Percentiles rank a stretch among this genome's conserved stretches.
Conservation (phyloP, 257 asterid species). For the Rhazya stricta region DNA sequence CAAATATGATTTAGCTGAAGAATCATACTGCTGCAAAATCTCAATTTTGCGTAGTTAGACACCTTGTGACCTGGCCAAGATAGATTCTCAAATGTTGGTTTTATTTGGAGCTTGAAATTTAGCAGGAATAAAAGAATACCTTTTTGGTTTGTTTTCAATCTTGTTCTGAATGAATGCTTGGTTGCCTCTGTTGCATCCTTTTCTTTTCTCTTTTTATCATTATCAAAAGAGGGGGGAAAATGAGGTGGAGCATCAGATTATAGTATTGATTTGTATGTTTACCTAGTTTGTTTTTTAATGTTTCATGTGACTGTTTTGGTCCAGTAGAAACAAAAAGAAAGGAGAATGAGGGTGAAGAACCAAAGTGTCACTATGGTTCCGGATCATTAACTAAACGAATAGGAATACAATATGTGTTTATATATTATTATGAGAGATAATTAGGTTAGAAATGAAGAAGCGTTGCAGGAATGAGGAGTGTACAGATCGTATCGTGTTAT, state of each 20-base stretch:
- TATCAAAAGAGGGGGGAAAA: not conserved
- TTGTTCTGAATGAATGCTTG: not conserved
- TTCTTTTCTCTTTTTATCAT: not conserved
- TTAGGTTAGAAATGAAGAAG: too few relatives aligned
- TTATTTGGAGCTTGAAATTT: not conserved
- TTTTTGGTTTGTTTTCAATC: not conserved
- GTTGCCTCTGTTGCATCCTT: not conserved
- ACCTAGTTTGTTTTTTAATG: not conserved
- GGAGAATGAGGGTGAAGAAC: not conserved
- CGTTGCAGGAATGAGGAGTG: too few relatives aligned
- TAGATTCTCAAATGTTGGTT: not conserved
- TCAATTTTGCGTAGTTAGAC: not conserved
- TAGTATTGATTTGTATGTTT: not conserved
- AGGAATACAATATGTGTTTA: too few relatives aligned
- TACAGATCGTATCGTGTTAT: too few relatives aligned
- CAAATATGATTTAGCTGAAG: slow-evolving; percentile 2
- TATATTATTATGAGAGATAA: too few relatives aligned
- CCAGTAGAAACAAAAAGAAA: not conserved
- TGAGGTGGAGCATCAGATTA: not conserved
- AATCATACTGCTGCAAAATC: not conserved
- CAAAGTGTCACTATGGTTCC: not conserved
- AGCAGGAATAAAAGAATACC: not conserved
- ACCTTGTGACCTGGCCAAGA: not conserved
- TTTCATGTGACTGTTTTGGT: not conserved
- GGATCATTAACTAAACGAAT: too few relatives aligned